Evolutionary conservation across 495 filamentous ascomycete genomes (phyloP).

Genomic region (Aspergillus affinis): DNA sequence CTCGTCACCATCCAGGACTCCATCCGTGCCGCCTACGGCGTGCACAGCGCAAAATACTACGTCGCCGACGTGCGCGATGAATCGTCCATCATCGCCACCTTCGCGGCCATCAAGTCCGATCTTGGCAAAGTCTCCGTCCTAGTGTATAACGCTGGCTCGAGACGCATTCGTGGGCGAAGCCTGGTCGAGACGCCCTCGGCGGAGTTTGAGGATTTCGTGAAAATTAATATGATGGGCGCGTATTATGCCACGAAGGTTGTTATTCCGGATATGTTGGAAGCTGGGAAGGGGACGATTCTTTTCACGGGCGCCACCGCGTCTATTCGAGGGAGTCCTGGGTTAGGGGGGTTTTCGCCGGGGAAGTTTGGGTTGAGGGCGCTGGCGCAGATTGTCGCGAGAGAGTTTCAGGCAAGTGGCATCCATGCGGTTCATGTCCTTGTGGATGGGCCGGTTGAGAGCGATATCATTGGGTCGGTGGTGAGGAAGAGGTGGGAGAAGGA

Average conservation of each 20-base stretch:
- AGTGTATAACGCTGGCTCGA: conserved; percentile 32
- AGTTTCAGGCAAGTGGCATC: conserved; percentile 28
- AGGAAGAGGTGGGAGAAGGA: conserved; percentile 35
- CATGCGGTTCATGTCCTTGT: conserved; percentile 32
- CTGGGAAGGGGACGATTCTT: conserved; percentile 25
- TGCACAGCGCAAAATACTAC: conserved; percentile 23
- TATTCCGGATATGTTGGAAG: conserved; percentile 30
- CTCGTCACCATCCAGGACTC: conserved; percentile 21
- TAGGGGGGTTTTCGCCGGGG: conserved; percentile 30
- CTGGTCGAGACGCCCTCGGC: conserved; percentile 29
- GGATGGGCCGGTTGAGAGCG: conserved; percentile 39
- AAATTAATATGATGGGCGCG: conserved; percentile 33
- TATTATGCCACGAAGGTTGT: conserved; percentile 30
- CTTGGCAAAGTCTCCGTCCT: conserved; percentile 28
- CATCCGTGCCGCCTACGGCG: conserved; percentile 19
- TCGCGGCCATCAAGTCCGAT: conserved; percentile 21
- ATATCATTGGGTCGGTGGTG: conserved; percentile 41
- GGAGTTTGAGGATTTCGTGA: conserved; percentile 31
- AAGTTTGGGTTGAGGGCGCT: conserved; percentile 32
- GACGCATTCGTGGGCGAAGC: conserved; percentile 23
- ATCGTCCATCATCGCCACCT: conserved; percentile 19
- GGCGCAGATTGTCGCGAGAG: conserved; percentile 29
- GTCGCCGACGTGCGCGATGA: conserved; percentile 28
- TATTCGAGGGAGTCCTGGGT: conserved; percentile 24
- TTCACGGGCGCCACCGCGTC: conserved; percentile 34